phyloP scores from a whole-genome alignment of 176 grass and related monocot genomes.

The Elymus sibiricus region DNA sequence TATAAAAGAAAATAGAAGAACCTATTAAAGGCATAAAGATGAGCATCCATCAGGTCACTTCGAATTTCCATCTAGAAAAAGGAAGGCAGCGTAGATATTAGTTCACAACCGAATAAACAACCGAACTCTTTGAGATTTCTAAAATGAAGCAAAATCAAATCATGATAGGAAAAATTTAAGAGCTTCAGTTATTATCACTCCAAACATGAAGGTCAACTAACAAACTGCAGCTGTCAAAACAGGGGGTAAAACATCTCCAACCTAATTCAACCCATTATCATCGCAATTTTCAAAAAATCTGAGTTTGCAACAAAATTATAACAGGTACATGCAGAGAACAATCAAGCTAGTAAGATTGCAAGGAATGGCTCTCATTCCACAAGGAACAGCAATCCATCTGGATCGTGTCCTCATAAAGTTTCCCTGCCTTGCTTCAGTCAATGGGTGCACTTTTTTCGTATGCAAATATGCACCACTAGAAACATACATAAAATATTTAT shows the following conservation, averaged over 20 bases:
- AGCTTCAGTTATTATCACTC: neutral
- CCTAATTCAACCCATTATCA: neutral
- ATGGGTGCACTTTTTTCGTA: neutral
- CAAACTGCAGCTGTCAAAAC: neutral
- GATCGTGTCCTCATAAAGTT: neutral
- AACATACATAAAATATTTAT: neutral
- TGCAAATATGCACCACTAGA: neutral
- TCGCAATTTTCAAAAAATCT: neutral
- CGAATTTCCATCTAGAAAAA: conserved; percentile 90
- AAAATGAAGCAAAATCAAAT: neutral
- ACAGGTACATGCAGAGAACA: conserved; percentile 4
- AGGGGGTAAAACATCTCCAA: neutral
- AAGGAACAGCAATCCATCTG: neutral
- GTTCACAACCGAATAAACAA: conserved; percentile 9
- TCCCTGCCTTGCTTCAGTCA: neutral
- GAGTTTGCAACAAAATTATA: conserved; percentile 3
- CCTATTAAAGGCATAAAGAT: conserved; percentile 99
- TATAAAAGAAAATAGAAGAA: conserved; percentile 17
- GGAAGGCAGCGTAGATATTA: conserved; percentile 25
- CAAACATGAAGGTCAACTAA: neutral
- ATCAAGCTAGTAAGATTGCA: neutral
- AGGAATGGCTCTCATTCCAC: neutral
- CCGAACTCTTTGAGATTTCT: neutral
- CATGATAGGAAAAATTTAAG: neutral
- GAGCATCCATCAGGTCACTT: conserved; percentile 97